These are phyloP conservation scores for Leccinum uliginosum DNA, from an alignment of 768 basidiomycete species.

Conservation along the genomic window DNA sequence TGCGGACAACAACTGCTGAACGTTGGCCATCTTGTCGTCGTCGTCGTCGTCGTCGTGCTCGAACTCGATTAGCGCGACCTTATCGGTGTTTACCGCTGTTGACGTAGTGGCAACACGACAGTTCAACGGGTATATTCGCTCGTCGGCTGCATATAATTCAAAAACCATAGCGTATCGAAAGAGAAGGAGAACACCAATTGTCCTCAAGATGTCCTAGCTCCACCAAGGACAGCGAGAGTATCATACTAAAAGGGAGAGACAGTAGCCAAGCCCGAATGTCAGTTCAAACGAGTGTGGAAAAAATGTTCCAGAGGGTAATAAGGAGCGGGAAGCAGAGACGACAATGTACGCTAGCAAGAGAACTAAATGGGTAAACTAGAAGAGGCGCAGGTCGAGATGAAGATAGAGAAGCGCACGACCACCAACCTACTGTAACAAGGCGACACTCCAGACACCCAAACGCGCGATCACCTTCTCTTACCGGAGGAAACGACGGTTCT, in stretches of 20 bases:
- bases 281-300: constrained; percentile 53
- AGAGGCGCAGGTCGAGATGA: constrained; percentile 31
- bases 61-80: constrained; percentile 4
- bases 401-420: constrained; percentile 22
- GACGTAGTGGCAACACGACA: constrained; percentile 31
- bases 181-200: constrained; percentile 17
- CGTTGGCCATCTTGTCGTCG: constrained; percentile 51
- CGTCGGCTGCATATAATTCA: constrained; percentile 11
- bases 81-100: constrained; percentile 31
- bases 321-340: constrained; percentile 30
- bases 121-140: constrained; percentile 34
- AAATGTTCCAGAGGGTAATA: constrained; percentile 40
- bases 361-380: constrained; percentile 35
- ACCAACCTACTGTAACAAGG: constrained; percentile 29
- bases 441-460: constrained; percentile 17
- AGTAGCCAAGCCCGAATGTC: constrained; percentile 49
- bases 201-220: constrained; percentile 20
- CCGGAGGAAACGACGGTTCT: constrained; percentile 35
- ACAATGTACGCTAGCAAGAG: constrained; percentile 42
- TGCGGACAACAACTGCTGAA: constrained; percentile 70
- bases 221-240: constrained; percentile 38
- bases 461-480: constrained; percentile 15
- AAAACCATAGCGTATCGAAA: constrained; percentile 11
- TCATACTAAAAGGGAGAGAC: constrained; percentile 46
- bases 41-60: constrained; percentile 11